A percentile compares a stretch with the other conserved stretches of the same genome.
Evolutionary conservation across 2,329 filamentous ascomycete genomes (phyloP).

Genomic region (Monosporascus sp.): DNA sequence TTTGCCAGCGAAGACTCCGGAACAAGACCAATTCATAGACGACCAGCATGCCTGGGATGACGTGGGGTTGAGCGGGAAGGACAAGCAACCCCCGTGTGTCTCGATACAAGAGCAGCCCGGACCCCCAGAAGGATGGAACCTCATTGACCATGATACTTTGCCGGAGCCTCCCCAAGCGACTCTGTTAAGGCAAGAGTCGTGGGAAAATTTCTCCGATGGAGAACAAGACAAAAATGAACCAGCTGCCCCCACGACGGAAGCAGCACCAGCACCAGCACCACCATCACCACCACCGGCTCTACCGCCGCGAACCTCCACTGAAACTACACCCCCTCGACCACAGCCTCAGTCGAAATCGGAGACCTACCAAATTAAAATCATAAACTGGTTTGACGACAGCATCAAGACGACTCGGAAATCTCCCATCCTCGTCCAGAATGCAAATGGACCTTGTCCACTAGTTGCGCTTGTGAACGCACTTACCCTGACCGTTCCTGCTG

Average conservation of each 20-base stretch:
- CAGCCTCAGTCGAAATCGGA: conserved; percentile 50
- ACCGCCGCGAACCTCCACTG: conserved; percentile 30
- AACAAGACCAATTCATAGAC: conserved; percentile 30
- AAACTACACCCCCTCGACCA: conserved; percentile 23
- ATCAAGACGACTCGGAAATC: conserved; percentile 65
- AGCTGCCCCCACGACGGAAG: neutral
- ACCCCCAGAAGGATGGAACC: conserved; percentile 42
- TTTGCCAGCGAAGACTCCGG: conserved; percentile 15
- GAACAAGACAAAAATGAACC: conserved; percentile 23
- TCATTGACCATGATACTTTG: conserved; percentile 39
- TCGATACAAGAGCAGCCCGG: conserved; percentile 14
- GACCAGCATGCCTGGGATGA: conserved; percentile 49
- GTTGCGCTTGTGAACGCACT: conserved; percentile 91
- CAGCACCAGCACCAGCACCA: neutral
- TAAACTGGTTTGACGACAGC: conserved; percentile 71
- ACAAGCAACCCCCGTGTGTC: conserved; percentile 30
- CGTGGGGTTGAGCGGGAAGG: conserved; percentile 33
- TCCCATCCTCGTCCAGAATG: conserved; percentile 86
- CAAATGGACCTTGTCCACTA: conserved; percentile 89
- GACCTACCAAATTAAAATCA: conserved; percentile 89
- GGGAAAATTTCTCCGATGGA: conserved; percentile 30
- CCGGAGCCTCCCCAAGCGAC: conserved; percentile 21
- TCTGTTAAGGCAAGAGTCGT: conserved; percentile 30
- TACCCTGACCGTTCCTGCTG: conserved; percentile 70
- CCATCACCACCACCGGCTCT: conserved; percentile 28